Percentiles rank a stretch among this genome's conserved stretches.
Conservation (phyloP, 2,329 filamentous ascomycete genomes). For the Rhexocercosporidium sp. region DNA sequence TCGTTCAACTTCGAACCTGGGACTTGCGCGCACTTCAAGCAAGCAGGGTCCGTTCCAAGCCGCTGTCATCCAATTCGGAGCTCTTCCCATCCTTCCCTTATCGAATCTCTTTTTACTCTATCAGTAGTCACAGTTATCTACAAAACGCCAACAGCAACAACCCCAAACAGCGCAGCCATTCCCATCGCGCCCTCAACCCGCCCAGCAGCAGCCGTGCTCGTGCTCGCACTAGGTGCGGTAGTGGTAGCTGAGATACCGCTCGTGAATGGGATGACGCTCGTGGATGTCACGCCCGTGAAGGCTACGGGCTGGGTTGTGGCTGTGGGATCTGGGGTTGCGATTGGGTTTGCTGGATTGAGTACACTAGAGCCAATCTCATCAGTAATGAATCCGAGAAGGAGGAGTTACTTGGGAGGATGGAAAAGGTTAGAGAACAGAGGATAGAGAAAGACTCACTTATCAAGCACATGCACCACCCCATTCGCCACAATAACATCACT, state of each 20-base stretch:
- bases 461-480: conserved; percentile 45
- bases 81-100: too few relatives aligned
- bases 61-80: too few relatives aligned
- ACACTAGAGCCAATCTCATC: conserved; percentile 50
- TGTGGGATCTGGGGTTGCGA: conserved; percentile 43
- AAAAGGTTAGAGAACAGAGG: background rate
- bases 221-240: conserved; percentile 37
- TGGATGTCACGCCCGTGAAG: conserved; percentile 58
- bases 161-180: background rate
- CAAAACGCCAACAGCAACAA: background rate
- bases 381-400: background rate
- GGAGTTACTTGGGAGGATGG: background rate
- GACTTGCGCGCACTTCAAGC: too few relatives aligned
- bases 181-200: conserved; percentile 4
- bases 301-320: conserved; percentile 53
- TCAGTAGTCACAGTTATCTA: background rate
- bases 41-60: too few relatives aligned
- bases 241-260: conserved; percentile 53
- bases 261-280: conserved; percentile 58
- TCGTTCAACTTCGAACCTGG: too few relatives aligned
- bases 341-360: conserved; percentile 57
- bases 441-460: conserved; percentile 48
- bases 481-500: conserved; percentile 43
- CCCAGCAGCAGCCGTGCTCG: conserved; percentile 14
- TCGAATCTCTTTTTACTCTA: too few relatives aligned